Evolutionary conservation across 305 asterid species (phyloP), one percentile per base, ranked within the genome.

Genomic region (Solanum hybrid): DNA sequence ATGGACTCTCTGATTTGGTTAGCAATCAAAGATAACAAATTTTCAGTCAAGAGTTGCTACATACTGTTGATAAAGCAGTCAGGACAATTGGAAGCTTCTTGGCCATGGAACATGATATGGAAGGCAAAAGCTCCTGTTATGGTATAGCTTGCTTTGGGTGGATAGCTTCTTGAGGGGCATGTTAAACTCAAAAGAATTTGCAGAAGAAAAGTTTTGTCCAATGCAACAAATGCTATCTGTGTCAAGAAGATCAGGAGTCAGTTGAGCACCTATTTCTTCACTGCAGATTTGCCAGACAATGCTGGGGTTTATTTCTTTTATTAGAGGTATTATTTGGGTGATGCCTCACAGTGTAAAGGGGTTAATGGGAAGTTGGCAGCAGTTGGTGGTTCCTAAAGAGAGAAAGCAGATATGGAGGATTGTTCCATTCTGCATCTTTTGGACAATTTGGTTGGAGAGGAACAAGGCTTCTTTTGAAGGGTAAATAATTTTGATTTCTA

Each of bases 401-500:
- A 79, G 29, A n/a, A 79, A 79, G 86, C 61, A 79, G 61, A 37
- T 79, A 11, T 79, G 33, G 86, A 79, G 61, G 61, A n/a, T 42
- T 79, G 61, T 36, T 37, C 61, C 86, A 22, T 79, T 79, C 10
- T 36, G 33, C 85, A 79, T 79, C 85, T 36, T 36, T 79, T 79
- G 85, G 51, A 79, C 86, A n/a, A 37, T 37, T 36, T 79, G 61
- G 86, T 28, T 36, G 86, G 61, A 79, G 86, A 79, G 61, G 34
- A n/a, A 79, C 86, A 79, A 79, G 34, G 86, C 61, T 79, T 79
- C 61, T 79, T 79, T 79, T 79, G 31, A 79, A 79, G 86, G 86
- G 86, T 3, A 79, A 36, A 37, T 3, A 37, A 37, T 36, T 36
- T 79, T 11, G 33, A 79, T 79, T 34, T 79, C 86, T 36, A n/a